These are phyloP conservation scores for Ustilago curta DNA, from an alignment of 1,284 basidiomycete genomes.

Conservation along the genomic window DNA sequence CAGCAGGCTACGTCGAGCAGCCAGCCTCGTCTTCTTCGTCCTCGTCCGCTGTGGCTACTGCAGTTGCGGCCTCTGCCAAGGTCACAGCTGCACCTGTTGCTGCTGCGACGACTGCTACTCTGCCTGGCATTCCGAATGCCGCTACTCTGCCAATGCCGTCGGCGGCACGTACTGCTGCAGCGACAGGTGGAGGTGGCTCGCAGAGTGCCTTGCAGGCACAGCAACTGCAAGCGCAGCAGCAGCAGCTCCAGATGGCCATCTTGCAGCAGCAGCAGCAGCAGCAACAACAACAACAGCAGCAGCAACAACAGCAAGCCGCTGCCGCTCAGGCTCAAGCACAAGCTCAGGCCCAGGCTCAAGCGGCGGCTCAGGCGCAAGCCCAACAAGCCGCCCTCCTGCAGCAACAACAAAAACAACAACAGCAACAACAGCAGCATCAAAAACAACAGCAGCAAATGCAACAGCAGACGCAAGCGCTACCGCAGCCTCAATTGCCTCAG, in stretches of 20 bases:
- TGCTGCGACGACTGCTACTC: slow-evolving; percentile 27
- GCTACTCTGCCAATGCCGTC: slow-evolving; percentile 37
- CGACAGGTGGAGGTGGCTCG: slow-evolving; percentile 36
- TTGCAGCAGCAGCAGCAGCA: slow-evolving; percentile 49
- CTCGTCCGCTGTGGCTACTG: slow-evolving; percentile 20
- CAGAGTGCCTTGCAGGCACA: slow-evolving; percentile 43
- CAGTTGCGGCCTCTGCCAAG: slow-evolving; percentile 28
- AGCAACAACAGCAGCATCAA: slow-evolving; percentile 52
- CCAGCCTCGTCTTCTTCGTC: slow-evolving; percentile 15
- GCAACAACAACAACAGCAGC: slow-evolving; percentile 49
- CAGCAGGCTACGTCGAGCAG: slow-evolving; percentile 51
- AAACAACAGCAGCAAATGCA: slow-evolving; percentile 23
- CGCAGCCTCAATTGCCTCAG: slow-evolving; percentile 49
- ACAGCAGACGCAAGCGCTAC: slow-evolving; percentile 28
- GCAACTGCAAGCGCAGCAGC: slow-evolving; percentile 41
- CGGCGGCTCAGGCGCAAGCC: slow-evolving; percentile 46
- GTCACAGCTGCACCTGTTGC: slow-evolving; percentile 17
- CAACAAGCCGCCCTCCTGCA: slow-evolving; percentile 52
- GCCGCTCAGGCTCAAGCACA: slow-evolving; percentile 25
- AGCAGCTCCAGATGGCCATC: slow-evolving; percentile 47
- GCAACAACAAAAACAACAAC: slow-evolving; percentile 56
- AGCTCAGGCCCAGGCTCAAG: slow-evolving; percentile 18
- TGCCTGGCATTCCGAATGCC: slow-evolving; percentile 30
- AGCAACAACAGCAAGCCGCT: slow-evolving; percentile 40
- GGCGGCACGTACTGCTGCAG: slow-evolving; percentile 38